phyloP scores from a whole-genome alignment of 306 rosid species.

The Inga oerstediana region DNA sequence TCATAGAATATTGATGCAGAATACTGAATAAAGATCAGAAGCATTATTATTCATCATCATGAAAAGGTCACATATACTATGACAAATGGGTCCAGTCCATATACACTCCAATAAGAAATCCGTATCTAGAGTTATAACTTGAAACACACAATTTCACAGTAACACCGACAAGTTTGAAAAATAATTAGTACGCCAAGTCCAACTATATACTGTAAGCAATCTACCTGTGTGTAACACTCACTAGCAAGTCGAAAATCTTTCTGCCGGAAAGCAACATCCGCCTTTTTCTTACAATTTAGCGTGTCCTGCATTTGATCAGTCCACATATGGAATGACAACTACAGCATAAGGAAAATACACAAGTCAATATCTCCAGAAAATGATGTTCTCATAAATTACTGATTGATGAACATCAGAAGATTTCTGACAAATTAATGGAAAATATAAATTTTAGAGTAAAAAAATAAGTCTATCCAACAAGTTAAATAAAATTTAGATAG shows the following conservation, averaged over 20 bases:
- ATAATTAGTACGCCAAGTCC: slow-evolving; percentile 11
- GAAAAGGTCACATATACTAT: slow-evolving; percentile 10
- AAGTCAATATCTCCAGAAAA: slow-evolving; percentile 28
- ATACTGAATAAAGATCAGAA: slow-evolving; percentile 16
- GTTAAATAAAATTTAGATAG: slow-evolving; percentile 20
- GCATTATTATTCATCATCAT: neutral
- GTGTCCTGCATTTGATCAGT: slow-evolving; percentile 84
- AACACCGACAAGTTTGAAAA: neutral
- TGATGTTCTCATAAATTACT: slow-evolving; percentile 1
- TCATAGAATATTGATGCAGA: slow-evolving; percentile 8
- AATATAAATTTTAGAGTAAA: neutral
- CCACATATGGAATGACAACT: slow-evolving; percentile 91
- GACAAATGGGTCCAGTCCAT: neutral
- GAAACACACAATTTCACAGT: neutral
- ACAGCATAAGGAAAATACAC: slow-evolving; percentile 30
- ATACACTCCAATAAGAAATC: slow-evolving; percentile 8
- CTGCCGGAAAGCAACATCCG: slow-evolving; percentile 66
- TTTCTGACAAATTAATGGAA: neutral
- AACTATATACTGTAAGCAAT: slow-evolving; percentile 29
- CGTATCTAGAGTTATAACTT: slow-evolving; percentile 2
- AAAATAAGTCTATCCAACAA: neutral
- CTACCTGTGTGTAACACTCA: slow-evolving; percentile 73
- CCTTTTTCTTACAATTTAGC: slow-evolving; percentile 72
- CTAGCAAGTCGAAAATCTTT: slow-evolving; percentile 66
- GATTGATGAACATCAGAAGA: neutral